Percentiles rank a stretch among this genome's conserved stretches.
Conservation (phyloP, 176 grass and related monocot genomes). For the Oryza meyeriana region DNA sequence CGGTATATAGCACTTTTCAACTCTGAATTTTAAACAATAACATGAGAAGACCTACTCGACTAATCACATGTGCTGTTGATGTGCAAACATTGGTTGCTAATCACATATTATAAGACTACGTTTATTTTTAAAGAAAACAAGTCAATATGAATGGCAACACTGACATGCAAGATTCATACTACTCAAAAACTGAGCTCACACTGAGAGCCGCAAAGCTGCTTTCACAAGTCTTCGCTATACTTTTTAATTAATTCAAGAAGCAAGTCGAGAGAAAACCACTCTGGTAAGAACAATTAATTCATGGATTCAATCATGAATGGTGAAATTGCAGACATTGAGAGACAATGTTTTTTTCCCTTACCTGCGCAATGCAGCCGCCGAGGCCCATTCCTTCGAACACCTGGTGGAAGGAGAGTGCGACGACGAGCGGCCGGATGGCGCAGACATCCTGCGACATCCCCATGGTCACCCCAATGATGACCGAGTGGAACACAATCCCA, state of each 20-base stretch:
- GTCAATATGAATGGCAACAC: neutral
- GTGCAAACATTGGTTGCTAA: slow-evolving; percentile 8
- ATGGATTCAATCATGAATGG: neutral
- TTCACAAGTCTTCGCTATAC: neutral
- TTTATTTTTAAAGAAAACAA: neutral
- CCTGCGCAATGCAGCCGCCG: slow-evolving; percentile 96
- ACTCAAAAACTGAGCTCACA: slow-evolving; percentile 5
- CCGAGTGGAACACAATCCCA: slow-evolving; percentile 89
- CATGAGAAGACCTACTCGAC: slow-evolving; percentile 2
- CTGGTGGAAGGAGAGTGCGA: slow-evolving; percentile 90
- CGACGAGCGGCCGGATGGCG: slow-evolving; percentile 74
- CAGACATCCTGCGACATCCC: slow-evolving; percentile 93
- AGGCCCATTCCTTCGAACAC: slow-evolving; percentile 98
- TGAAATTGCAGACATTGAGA: neutral
- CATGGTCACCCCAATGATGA: slow-evolving; percentile 86
- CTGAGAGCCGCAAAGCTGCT: neutral
- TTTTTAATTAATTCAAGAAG: neutral
- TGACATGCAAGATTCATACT: slow-evolving; percentile 4
- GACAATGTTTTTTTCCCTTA: neutral
- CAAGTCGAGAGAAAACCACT: neutral
- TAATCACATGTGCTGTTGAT: neutral
- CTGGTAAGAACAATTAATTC: neutral
- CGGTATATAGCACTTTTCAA: neutral
- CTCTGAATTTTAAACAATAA: neutral
- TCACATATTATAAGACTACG: neutral